Conservation (phyloP, 1,139 yeast species). For the Kurtzmaniella natalensis region DNA sequence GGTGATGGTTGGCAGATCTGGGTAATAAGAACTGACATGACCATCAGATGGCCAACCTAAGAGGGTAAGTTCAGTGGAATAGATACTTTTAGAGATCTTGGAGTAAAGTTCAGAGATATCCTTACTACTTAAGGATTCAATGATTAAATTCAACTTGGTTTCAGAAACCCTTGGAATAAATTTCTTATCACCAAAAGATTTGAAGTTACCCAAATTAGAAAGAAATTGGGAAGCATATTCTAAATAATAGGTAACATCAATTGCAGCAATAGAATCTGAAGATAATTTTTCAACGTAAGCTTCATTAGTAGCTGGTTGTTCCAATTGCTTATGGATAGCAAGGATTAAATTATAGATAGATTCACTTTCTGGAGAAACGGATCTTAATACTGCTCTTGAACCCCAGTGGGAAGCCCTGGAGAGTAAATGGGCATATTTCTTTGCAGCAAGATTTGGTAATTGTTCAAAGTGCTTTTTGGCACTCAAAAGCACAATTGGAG, state of each 20-base stretch:
- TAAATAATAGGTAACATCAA: slow-evolving; percentile 46
- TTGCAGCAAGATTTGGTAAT: slow-evolving; percentile 30
- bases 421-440: slow-evolving; percentile 74
- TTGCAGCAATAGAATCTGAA: slow-evolving; percentile 22
- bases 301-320: slow-evolving; percentile 38
- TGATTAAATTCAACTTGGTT: slow-evolving; percentile 45
- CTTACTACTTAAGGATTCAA: slow-evolving; percentile 36
- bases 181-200: slow-evolving; percentile 85
- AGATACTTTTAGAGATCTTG: slow-evolving; percentile 45
- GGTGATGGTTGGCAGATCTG: slow-evolving; percentile 45
- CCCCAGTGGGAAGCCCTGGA: slow-evolving; percentile 83
- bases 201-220: slow-evolving; percentile 79
- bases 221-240: slow-evolving; percentile 81
- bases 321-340: slow-evolving; percentile 47
- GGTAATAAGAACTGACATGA: slow-evolving; percentile 71
- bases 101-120: slow-evolving; percentile 37
- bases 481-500: slow-evolving; percentile 38
- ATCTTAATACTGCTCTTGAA: slow-evolving; percentile 70
- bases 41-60: slow-evolving; percentile 80
- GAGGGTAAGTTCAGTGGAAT: slow-evolving; percentile 45
- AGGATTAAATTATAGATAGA: slow-evolving; percentile 65
- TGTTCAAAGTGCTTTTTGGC: slow-evolving; percentile 44
- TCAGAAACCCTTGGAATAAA: slow-evolving; percentile 61
- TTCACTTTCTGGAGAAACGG: slow-evolving; percentile 84
- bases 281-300: slow-evolving; percentile 35